phyloP scores from a whole-genome alignment of 768 basidiomycete species.

The Boletus patriciae region DNA sequence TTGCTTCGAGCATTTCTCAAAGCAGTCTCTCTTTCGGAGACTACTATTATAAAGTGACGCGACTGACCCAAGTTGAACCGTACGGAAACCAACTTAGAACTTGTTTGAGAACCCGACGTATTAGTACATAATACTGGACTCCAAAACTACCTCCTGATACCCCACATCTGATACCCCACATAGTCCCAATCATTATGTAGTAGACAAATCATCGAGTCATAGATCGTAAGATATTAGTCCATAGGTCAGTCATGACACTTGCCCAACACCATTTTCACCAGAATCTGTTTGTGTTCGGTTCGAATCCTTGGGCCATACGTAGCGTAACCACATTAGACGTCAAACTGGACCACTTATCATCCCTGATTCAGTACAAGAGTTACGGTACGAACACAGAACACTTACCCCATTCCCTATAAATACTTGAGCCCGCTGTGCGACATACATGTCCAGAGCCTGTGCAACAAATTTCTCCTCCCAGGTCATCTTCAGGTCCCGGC shows the following conservation, averaged over 20 bases:
- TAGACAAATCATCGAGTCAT: neutral
- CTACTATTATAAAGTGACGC: no score
- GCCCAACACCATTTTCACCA: conserved; percentile 28
- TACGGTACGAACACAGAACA: neutral
- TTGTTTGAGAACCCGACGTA: no score
- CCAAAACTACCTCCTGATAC: no score
- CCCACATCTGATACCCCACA: no score
- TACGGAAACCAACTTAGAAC: no score
- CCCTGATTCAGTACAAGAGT: conserved; percentile 1
- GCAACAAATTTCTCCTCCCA: conserved; percentile 44
- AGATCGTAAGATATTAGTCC: neutral
- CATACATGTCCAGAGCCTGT: conserved; percentile 52
- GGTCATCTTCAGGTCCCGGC: conserved; percentile 43
- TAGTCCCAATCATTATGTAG: no score
- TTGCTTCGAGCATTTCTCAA: no score
- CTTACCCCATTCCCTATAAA: conserved; percentile 57
- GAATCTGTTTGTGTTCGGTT: conserved; percentile 34
- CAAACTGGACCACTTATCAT: conserved; percentile 41
- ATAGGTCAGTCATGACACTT: neutral
- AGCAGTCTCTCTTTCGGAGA: no score
- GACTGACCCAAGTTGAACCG: no score
- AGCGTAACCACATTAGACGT: conserved; percentile 44
- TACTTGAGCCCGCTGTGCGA: conserved; percentile 47
- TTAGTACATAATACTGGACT: no score
- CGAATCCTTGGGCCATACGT: conserved; percentile 32